Evolutionary conservation across 495 filamentous ascomycete species (phyloP).

Genomic region (Saxispiralis lemnorum): DNA sequence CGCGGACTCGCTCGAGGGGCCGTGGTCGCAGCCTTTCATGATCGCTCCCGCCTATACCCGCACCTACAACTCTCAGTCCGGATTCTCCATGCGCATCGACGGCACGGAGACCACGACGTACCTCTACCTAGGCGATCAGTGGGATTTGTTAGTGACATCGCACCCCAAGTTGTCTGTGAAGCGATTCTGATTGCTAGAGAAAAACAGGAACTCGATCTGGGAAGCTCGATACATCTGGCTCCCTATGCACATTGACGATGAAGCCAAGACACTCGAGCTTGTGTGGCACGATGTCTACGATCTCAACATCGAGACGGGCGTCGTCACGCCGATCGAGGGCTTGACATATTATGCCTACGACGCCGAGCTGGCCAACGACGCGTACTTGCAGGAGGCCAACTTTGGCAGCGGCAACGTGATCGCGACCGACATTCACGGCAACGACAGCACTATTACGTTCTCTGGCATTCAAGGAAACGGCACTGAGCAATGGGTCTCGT

Average conservation of each 20-base stretch:
- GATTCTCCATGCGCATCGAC: slow-evolving; percentile 29
- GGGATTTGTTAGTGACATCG: slow-evolving; percentile 20
- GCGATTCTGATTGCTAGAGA: no score
- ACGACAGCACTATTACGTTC: slow-evolving; percentile 35
- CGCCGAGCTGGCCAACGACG: slow-evolving; percentile 25
- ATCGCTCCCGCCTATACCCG: slow-evolving; percentile 31
- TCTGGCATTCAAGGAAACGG: slow-evolving; percentile 31
- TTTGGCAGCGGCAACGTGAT: slow-evolving; percentile 30
- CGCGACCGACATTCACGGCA: slow-evolving; percentile 32
- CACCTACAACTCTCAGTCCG: slow-evolving; percentile 36
- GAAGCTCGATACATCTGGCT: slow-evolving; percentile 37
- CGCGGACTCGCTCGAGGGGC: slow-evolving; percentile 30
- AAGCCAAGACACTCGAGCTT: slow-evolving; percentile 19
- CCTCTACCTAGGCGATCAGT: slow-evolving; percentile 35
- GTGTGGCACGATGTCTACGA: slow-evolving; percentile 31
- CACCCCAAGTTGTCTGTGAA: no score
- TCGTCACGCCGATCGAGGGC: slow-evolving; percentile 28
- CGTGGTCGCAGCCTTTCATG: slow-evolving; percentile 35
- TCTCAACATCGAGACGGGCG: slow-evolving; percentile 29
- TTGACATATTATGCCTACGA: slow-evolving; percentile 26
- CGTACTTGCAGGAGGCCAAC: slow-evolving; percentile 34
- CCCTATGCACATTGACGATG: slow-evolving; percentile 25
- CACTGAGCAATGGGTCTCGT: slow-evolving; percentile 37
- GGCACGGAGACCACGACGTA: slow-evolving; percentile 32
- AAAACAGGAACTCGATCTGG: slow-evolving; percentile 29